phyloP scores from a whole-genome alignment of 345 rosid species.

The Luvunga scandens region DNA sequence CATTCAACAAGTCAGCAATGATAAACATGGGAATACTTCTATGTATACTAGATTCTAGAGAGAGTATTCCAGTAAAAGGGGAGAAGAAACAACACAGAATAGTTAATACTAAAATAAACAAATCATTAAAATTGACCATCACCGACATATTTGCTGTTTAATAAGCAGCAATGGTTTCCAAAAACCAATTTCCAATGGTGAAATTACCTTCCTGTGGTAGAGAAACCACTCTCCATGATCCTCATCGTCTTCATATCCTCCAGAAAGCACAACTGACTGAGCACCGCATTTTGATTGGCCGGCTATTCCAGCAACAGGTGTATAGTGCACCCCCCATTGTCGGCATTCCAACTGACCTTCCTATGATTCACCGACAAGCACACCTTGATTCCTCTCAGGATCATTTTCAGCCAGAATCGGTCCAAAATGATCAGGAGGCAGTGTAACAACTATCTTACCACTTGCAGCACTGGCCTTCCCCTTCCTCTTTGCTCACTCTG shows the following conservation, averaged over 20 bases:
- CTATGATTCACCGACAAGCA: constrained; percentile 68
- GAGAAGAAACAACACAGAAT: background rate
- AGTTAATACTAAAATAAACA: background rate
- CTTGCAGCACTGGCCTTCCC: constrained; percentile 69
- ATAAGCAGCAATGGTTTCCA: background rate
- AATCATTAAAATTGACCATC: background rate
- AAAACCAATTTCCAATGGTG: background rate
- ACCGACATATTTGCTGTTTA: background rate
- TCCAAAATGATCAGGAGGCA: constrained; percentile 62
- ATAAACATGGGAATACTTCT: background rate
- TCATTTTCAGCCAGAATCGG: constrained; percentile 65
- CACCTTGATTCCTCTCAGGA: constrained; percentile 56
- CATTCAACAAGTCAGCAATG: constrained; percentile 5
- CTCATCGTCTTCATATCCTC: constrained; percentile 74
- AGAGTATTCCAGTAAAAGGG: background rate
- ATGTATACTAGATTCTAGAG: background rate
- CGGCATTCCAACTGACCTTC: constrained; percentile 53
- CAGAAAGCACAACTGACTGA: constrained; percentile 64
- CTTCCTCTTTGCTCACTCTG: constrained; percentile 46
- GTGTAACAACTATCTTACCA: constrained; percentile 61
- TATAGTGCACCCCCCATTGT: constrained; percentile 74
- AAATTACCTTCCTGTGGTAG: constrained; percentile 62
- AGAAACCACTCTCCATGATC: constrained; percentile 89
- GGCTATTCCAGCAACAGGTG: constrained; percentile 57
- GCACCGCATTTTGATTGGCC: constrained; percentile 60